Percentiles rank a stretch among this genome's conserved stretches.
phyloP scores from a whole-genome alignment of 108 stramenopile genomes.

The Nitzschia sp. region DNA sequence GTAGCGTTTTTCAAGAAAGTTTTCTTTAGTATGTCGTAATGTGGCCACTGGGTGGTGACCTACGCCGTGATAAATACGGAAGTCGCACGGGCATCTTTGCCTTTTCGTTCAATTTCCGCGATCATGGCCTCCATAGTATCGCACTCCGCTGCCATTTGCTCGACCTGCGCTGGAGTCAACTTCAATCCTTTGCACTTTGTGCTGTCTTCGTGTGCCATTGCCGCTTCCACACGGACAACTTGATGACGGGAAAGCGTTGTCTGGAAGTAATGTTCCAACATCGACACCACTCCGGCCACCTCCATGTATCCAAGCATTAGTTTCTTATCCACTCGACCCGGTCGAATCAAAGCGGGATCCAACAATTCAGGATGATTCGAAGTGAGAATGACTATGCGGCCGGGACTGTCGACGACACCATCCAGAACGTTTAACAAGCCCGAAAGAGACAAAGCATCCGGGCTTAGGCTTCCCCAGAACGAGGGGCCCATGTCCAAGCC shows the following conservation, averaged over 20 bases:
- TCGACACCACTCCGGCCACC: constrained; percentile 35
- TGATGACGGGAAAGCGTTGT: constrained; percentile 8
- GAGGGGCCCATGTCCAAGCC: constrained; percentile 24
- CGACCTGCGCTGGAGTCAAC: constrained; percentile 59
- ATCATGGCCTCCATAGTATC: constrained; percentile 53
- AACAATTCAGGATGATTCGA: constrained; percentile 81
- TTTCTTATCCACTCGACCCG: constrained; percentile 73
- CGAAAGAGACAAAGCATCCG: constrained; percentile 54
- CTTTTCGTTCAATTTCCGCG: constrained; percentile 27
- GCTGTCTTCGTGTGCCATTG: constrained; percentile 8
- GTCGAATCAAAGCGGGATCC: constrained; percentile 83
- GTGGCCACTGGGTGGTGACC: no score
- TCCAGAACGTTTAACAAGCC: constrained; percentile 83
- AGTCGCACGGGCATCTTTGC: no score
- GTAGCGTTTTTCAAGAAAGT: no score
- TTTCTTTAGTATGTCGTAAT: no score
- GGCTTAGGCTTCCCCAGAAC: constrained; percentile 15
- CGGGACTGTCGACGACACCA: constrained; percentile 83
- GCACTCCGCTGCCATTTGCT: constrained; percentile 48
- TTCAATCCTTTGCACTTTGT: neutral
- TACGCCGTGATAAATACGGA: no score
- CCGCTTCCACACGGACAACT: constrained; percentile 9
- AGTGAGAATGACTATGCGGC: constrained; percentile 81
- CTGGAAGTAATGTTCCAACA: constrained; percentile 78
- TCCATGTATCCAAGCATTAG: constrained; percentile 62